A percentile compares a stretch with the other conserved stretches of the same genome.
These are phyloP conservation scores for Tetraselmis striata DNA, from an alignment of 139 green algal genomes.

Conservation along the genomic window DNA sequence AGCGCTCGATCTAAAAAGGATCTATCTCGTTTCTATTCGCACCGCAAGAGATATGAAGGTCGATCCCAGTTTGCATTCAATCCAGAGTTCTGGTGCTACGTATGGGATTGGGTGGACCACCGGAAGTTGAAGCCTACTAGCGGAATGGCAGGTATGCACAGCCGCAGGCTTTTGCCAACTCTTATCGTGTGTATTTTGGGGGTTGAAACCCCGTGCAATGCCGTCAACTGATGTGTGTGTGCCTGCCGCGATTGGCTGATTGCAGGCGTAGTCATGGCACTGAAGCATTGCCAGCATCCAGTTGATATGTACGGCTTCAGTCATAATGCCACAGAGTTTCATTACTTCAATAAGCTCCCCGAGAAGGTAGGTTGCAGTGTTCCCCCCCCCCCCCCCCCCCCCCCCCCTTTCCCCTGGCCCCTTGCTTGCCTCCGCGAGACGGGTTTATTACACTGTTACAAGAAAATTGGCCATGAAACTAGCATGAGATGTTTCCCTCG, in stretches of 20 bases:
- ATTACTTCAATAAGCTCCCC: conserved; percentile 20
- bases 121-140: conserved; percentile 23
- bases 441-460: no score
- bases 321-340: conserved; percentile 15
- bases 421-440: no score
- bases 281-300: not conserved
- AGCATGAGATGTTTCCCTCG: no score
- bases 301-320: conserved; percentile 9
- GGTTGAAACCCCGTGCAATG: no score
- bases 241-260: not conserved
- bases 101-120: conserved; percentile 24
- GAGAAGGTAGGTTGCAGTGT: conserved; percentile 19
- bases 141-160: conserved; percentile 17
- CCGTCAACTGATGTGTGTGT: no score
- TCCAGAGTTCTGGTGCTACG: conserved; percentile 27
- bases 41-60: conserved; percentile 3
- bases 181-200: no score
- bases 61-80: conserved; percentile 18
- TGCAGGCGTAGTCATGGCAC: not conserved
- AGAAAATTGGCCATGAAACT: no score
- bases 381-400: no score
- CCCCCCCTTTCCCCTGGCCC: no score
- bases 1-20: conserved; percentile 12
- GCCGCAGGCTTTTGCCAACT: no score
- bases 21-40: conserved; percentile 10